Conservation (phyloP, 306 rosid genomes). For the Cicer judaicum region DNA sequence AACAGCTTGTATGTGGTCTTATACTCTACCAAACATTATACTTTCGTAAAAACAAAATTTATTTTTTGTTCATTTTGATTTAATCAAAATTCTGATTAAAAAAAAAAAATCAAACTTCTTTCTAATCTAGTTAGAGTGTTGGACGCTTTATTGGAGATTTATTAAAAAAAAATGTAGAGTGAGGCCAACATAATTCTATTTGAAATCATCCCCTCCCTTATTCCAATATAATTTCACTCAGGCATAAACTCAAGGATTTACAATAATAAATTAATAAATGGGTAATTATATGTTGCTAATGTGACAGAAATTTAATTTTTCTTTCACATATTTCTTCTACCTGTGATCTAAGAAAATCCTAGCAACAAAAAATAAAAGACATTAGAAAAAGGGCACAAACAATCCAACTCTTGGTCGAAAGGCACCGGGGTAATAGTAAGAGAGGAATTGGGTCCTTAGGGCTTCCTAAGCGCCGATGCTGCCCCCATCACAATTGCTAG, state of each 20-base stretch:
- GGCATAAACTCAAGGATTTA: conserved; percentile 23
- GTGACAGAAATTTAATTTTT: conserved; percentile 7
- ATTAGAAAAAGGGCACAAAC: conserved; percentile 11
- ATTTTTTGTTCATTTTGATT: not conserved
- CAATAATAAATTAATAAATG: conserved; percentile 39
- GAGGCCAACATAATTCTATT: not conserved
- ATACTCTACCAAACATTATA: no score
- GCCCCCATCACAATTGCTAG: conserved; percentile 97
- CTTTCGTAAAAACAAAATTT: no score
- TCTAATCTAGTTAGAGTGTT: no score
- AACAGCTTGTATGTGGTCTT: no score
- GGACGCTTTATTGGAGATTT: no score
- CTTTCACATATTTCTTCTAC: conserved; percentile 25
- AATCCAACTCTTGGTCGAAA: conserved; percentile 21
- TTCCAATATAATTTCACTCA: conserved; percentile 11
- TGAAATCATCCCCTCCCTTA: not conserved
- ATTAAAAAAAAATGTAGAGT: not conserved
- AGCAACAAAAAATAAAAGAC: conserved; percentile 8
- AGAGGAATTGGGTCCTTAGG: conserved; percentile 50
- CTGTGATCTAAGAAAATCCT: conserved; percentile 38
- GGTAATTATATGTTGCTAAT: not conserved
- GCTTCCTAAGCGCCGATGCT: conserved; percentile 97
- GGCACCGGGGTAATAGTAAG: conserved; percentile 24
- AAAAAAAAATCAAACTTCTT: no score
- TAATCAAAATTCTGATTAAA: not conserved